These are phyloP conservation scores for Sarcomyxa edulis DNA, from an alignment of 768 basidiomycete genomes.

Conservation along the genomic window DNA sequence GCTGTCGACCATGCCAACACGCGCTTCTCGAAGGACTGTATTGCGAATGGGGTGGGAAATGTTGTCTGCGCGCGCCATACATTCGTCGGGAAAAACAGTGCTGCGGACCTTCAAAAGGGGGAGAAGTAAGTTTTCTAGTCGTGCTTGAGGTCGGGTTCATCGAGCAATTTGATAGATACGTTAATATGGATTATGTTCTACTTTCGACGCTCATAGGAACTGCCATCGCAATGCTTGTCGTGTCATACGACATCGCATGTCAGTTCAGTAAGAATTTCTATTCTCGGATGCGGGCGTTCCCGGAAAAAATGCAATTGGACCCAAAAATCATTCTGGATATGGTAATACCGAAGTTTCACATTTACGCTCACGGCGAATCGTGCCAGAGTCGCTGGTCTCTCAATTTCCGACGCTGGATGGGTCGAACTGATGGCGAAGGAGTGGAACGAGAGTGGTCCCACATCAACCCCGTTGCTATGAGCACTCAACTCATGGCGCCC, in stretches of 20 bases:
- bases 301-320: neutral
- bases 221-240: neutral
- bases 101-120: slow-evolving; percentile 28
- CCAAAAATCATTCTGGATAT: neutral
- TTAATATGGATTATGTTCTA: neutral
- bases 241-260: slow-evolving; percentile 6
- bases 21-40: slow-evolving; percentile 9
- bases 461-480: slow-evolving; percentile 15
- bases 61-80: slow-evolving; percentile 25
- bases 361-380: slow-evolving; percentile 6
- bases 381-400: slow-evolving; percentile 9
- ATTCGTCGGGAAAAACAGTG: slow-evolving; percentile 18
- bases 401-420: slow-evolving; percentile 15
- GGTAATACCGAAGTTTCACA: slow-evolving; percentile 3
- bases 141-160: neutral
- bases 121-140: slow-evolving; percentile 18
- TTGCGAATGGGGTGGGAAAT: slow-evolving; percentile 22
- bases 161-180: neutral
- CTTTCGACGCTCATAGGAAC: neutral
- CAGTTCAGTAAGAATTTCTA: neutral
- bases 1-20: slow-evolving; percentile 9
- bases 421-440: slow-evolving; percentile 22
- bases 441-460: slow-evolving; percentile 16
- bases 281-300: neutral
- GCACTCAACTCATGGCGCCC: slow-evolving; percentile 23